Percentiles rank a stretch among this genome's conserved stretches.
These are phyloP conservation scores for Cystobasidium ongulense DNA, from an alignment of 768 basidiomycete species.

Conservation along the genomic window DNA sequence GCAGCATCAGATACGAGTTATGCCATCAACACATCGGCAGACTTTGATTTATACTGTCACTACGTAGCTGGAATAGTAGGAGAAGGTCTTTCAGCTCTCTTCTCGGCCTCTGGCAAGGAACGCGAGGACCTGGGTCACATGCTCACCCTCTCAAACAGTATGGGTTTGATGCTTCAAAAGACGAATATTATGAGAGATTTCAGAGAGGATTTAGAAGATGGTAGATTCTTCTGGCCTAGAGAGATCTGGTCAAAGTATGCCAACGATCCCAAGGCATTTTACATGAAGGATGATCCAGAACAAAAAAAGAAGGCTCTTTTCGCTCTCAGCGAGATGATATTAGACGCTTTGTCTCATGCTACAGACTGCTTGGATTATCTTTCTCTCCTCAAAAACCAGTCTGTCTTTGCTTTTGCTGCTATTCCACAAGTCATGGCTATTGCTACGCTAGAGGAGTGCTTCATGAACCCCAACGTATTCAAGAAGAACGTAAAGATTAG, in stretches of 20 bases:
- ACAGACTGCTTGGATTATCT: conserved; percentile 85
- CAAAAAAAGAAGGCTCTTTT: conserved; percentile 62
- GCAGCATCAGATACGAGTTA: conserved; percentile 55
- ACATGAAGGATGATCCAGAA: conserved; percentile 52
- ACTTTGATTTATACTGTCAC: conserved; percentile 97
- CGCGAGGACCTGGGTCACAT: conserved; percentile 63
- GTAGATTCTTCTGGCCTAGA: conserved; percentile 84
- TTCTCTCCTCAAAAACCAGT: conserved; percentile 74
- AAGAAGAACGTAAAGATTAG: conserved; percentile 87
- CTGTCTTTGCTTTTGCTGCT: conserved; percentile 89
- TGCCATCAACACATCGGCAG: conserved; percentile 65
- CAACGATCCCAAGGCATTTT: conserved; percentile 50
- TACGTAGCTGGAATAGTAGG: conserved; percentile 97
- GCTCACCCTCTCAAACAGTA: conserved; percentile 79
- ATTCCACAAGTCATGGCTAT: conserved; percentile 93
- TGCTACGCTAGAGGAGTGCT: conserved; percentile 81
- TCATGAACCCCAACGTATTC: conserved; percentile 84
- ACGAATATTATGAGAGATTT: conserved; percentile 96
- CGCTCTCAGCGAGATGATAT: conserved; percentile 77
- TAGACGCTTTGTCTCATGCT: conserved; percentile 76
- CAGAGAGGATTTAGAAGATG: conserved; percentile 77
- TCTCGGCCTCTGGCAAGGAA: conserved; percentile 78
- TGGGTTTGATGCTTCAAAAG: conserved; percentile 94
- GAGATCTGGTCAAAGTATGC: conserved; percentile 64
- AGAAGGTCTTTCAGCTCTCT: conserved; percentile 82